phyloP scores from a whole-genome alignment of 371 early-diverging fungal species.

The Mucor mucedo region DNA sequence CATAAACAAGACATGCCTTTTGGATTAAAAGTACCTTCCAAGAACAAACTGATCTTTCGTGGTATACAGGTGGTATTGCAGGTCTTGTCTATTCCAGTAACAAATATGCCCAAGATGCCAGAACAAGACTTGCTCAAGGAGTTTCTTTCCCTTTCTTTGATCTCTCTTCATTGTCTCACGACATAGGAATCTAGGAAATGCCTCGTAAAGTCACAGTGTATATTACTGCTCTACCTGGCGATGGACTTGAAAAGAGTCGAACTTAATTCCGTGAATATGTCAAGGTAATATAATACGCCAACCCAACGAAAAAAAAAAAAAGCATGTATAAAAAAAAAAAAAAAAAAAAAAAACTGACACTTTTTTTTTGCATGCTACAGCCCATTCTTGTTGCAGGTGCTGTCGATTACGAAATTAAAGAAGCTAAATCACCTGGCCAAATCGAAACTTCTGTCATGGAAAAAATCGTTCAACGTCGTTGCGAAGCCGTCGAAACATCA shows the following conservation, averaged over 20 bases:
- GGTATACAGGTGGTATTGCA: slow-evolving; percentile 49
- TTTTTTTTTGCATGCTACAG: no score
- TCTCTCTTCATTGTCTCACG: neutral
- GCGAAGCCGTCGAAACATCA: no score
- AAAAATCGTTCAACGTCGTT: no score
- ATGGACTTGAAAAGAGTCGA: slow-evolving; percentile 70
- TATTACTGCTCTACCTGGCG: slow-evolving; percentile 69
- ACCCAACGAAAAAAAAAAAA: no score
- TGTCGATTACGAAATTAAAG: no score
- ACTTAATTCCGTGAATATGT: slow-evolving; percentile 69
- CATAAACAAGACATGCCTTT: slow-evolving; percentile 17
- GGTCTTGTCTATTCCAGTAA: slow-evolving; percentile 62
- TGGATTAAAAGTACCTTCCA: slow-evolving; percentile 55
- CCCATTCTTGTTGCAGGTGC: no score
- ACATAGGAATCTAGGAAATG: slow-evolving; percentile 54
- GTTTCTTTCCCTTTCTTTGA: slow-evolving; percentile 49
- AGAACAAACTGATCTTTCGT: slow-evolving; percentile 63
- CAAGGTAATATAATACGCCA: slow-evolving; percentile 50
- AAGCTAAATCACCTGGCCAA: no score
- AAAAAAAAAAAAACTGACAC: no score
- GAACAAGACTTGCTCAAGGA: slow-evolving; percentile 49
- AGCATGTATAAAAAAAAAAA: neutral
- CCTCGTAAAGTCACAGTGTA: slow-evolving; percentile 72
- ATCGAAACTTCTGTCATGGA: no score
- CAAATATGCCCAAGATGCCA: slow-evolving; percentile 53